Conservation (phyloP, 2,329 filamentous ascomycete genomes). For the Calonectria multiphialidica region DNA sequence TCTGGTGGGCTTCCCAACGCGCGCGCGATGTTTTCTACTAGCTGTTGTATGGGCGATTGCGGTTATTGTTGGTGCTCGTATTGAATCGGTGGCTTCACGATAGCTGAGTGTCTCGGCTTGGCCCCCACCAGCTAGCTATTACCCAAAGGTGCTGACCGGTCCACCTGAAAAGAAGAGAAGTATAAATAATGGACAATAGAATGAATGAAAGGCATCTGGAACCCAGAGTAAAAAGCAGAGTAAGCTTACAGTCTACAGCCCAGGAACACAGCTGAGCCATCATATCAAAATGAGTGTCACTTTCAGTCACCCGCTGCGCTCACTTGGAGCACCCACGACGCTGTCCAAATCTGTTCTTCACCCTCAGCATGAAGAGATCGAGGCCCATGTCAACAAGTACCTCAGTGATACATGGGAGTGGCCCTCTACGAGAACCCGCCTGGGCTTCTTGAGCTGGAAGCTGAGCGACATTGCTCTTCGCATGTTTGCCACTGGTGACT, state of each 20-base stretch:
- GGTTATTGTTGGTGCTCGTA: background rate
- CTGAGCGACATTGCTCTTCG: constrained; percentile 18
- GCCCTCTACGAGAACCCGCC: constrained; percentile 12
- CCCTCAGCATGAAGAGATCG: constrained; percentile 20
- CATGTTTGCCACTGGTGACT: constrained; percentile 24
- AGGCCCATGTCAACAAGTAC: constrained; percentile 12
- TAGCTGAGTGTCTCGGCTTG: background rate
- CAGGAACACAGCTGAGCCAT: background rate
- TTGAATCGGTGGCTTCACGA: no score
- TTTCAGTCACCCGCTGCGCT: constrained; percentile 14
- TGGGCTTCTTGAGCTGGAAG: constrained; percentile 27
- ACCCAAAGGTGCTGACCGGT: background rate
- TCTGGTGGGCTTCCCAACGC: background rate
- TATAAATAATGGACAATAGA: background rate
- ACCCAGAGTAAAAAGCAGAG: no score
- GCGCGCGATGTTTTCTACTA: background rate
- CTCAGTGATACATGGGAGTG: constrained; percentile 22
- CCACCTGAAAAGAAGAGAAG: background rate
- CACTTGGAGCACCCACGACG: constrained; percentile 14
- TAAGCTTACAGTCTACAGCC: background rate
- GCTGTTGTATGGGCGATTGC: no score
- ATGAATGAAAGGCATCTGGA: background rate
- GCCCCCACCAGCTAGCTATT: background rate
- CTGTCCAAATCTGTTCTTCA: constrained; percentile 22
- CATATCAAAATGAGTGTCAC: background rate